Evolutionary conservation across 345 rosid species (phyloP).

Genomic region (Microcos paniculata): DNA sequence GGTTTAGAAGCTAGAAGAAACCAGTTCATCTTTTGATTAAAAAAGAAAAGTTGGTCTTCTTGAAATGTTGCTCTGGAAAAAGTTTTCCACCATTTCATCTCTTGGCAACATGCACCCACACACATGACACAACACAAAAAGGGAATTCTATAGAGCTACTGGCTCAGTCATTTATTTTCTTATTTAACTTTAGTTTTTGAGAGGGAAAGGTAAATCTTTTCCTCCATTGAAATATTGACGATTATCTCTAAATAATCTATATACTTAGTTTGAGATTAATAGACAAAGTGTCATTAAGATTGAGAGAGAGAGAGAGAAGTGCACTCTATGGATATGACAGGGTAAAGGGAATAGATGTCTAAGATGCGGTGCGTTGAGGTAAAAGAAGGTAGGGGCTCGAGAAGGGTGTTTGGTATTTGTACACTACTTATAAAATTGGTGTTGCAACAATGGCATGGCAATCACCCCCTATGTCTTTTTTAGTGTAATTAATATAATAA

Average conservation of each 20-base stretch:
- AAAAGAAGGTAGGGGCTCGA: constrained; percentile 44
- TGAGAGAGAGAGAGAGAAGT: constrained; percentile 7
- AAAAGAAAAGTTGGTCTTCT: background rate
- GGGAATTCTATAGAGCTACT: background rate
- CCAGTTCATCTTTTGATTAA: constrained; percentile 19
- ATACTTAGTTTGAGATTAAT: background rate
- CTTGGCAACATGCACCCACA: background rate
- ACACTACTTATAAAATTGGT: constrained; percentile 4
- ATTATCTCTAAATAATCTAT: background rate
- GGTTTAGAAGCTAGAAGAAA: constrained; percentile 11
- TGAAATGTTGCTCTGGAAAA: constrained; percentile 9
- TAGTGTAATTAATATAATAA: constrained; percentile 3
- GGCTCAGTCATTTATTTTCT: background rate
- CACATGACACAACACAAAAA: background rate
- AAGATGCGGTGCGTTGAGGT: background rate
- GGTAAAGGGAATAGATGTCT: background rate
- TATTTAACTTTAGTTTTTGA: background rate
- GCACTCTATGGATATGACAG: too few species aligned
- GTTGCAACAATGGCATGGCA: constrained; percentile 11
- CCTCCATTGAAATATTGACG: background rate
- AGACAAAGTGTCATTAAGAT: background rate
- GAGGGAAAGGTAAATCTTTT: background rate
- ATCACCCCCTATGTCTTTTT: background rate
- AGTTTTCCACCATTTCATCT: constrained; percentile 22
- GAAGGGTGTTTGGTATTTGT: constrained; percentile 34